phyloP scores from a whole-genome alignment of 2,329 filamentous ascomycete species.

The Allantophomopsis lycopodina region DNA sequence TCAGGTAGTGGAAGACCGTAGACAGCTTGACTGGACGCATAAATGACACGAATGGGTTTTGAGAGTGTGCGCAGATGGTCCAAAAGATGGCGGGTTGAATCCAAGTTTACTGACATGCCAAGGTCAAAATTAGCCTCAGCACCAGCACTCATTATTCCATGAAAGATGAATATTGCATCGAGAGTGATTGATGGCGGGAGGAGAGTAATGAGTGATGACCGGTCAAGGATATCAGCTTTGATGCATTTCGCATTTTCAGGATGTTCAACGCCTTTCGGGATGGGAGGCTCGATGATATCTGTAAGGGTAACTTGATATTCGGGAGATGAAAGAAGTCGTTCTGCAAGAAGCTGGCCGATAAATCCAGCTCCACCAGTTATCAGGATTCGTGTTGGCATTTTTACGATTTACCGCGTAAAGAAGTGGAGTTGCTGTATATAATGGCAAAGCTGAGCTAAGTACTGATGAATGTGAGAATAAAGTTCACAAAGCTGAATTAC shows the following conservation, averaged over 20 bases:
- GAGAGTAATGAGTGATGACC: slow-evolving; percentile 15
- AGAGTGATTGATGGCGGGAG: slow-evolving; percentile 17
- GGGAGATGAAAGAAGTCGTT: slow-evolving; percentile 34
- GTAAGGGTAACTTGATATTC: slow-evolving; percentile 34
- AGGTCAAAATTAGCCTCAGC: slow-evolving; percentile 43
- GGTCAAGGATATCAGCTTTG: slow-evolving; percentile 20
- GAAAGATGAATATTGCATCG: slow-evolving; percentile 40
- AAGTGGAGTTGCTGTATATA: no score
- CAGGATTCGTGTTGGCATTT: slow-evolving; percentile 27
- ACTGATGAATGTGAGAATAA: no score
- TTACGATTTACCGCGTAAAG: neutral
- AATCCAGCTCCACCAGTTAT: slow-evolving; percentile 53
- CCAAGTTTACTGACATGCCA: slow-evolving; percentile 41
- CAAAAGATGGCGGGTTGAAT: slow-evolving; percentile 37
- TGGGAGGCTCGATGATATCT: slow-evolving; percentile 37
- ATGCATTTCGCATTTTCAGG: slow-evolving; percentile 13
- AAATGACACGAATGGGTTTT: slow-evolving; percentile 38
- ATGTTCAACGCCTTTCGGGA: slow-evolving; percentile 24
- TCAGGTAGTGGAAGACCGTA: slow-evolving; percentile 37
- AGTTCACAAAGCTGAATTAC: no score
- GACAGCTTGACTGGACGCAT: slow-evolving; percentile 44
- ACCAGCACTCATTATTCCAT: slow-evolving; percentile 50
- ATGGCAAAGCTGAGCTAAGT: no score
- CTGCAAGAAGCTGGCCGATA: slow-evolving; percentile 46
- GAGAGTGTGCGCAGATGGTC: slow-evolving; percentile 31